phyloP scores from a whole-genome alignment of 1,139 yeast genomes.

The Scheffersomyces titani region DNA sequence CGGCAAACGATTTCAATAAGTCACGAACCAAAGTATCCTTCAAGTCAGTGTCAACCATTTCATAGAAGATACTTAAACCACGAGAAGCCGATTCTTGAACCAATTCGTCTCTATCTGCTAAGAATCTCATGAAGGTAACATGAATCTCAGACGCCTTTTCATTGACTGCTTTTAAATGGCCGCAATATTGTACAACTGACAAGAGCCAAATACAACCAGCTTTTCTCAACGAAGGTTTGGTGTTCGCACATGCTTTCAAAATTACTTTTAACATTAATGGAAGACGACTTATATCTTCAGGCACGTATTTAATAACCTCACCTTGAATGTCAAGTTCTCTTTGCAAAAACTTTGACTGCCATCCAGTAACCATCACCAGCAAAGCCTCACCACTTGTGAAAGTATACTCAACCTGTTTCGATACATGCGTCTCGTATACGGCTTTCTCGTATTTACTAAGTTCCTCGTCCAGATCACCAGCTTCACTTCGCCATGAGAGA shows the following conservation, averaged over 20 bases:
- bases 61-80: slow-evolving; percentile 82
- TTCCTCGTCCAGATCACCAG: slow-evolving; percentile 13
- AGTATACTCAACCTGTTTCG: slow-evolving; percentile 72
- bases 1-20: slow-evolving; percentile 79
- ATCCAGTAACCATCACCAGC: slow-evolving; percentile 70
- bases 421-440: slow-evolving; percentile 58
- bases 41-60: slow-evolving; percentile 66
- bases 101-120: slow-evolving; percentile 79
- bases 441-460: slow-evolving; percentile 40
- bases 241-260: slow-evolving; percentile 53
- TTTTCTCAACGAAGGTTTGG: slow-evolving; percentile 74
- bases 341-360: slow-evolving; percentile 63
- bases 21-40: slow-evolving; percentile 76
- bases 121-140: slow-evolving; percentile 67
- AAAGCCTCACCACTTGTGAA: slow-evolving; percentile 88
- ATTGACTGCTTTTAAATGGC: slow-evolving; percentile 44
- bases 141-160: slow-evolving; percentile 61
- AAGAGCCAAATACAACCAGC: slow-evolving; percentile 87
- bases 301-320: slow-evolving; percentile 18
- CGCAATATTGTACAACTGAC: slow-evolving; percentile 75
- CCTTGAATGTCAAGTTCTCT: slow-evolving; percentile 54
- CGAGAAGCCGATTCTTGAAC: slow-evolving; percentile 91
- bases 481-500: slow-evolving; percentile 32
- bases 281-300: slow-evolving; percentile 24
- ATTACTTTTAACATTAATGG: slow-evolving; percentile 45